Conservation (phyloP, 2,329 filamentous ascomycete genomes). For the Septoria petroselini region DNA sequence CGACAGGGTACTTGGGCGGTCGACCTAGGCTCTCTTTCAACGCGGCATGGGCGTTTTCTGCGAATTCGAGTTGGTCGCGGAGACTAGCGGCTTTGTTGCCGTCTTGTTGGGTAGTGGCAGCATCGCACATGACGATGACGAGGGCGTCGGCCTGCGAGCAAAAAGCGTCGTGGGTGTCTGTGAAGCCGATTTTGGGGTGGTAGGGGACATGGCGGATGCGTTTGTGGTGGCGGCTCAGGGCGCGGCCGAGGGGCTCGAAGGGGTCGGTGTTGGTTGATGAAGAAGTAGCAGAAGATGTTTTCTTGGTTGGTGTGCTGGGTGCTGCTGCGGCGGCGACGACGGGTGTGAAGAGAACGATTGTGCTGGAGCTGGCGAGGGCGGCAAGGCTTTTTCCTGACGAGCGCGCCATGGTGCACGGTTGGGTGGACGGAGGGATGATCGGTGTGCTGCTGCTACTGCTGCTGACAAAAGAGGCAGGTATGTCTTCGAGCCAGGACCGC, state of each 20-base stretch:
- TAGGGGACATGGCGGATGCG: slow-evolving; percentile 71
- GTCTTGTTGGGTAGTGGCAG: slow-evolving; percentile 46
- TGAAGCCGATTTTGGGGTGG: slow-evolving; percentile 61
- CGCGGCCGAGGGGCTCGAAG: slow-evolving; percentile 67
- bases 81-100: slow-evolving; percentile 22
- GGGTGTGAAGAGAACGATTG: slow-evolving; percentile 49
- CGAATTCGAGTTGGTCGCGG: slow-evolving; percentile 27
- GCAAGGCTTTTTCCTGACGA: slow-evolving; percentile 19
- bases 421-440: slow-evolving; percentile 5
- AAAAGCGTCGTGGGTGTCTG: slow-evolving; percentile 60
- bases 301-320: too few species aligned
- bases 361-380: slow-evolving; percentile 39
- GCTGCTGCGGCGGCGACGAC: slow-evolving; percentile 36
- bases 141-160: slow-evolving; percentile 59
- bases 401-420: slow-evolving; percentile 22
- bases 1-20: slow-evolving; percentile 14
- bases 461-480: slow-evolving; percentile 8
- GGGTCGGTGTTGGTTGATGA: slow-evolving; percentile 55
- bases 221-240: slow-evolving; percentile 58
- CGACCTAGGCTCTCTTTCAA: slow-evolving; percentile 13
- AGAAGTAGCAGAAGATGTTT: slow-evolving; percentile 32
- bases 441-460: slow-evolving; percentile 4
- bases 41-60: slow-evolving; percentile 19
- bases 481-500: slow-evolving; percentile 13
- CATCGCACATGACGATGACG: slow-evolving; percentile 57